phyloP scores from a whole-genome alignment of 2,329 filamentous ascomycete species.

The Colletotrichum destructivum region DNA sequence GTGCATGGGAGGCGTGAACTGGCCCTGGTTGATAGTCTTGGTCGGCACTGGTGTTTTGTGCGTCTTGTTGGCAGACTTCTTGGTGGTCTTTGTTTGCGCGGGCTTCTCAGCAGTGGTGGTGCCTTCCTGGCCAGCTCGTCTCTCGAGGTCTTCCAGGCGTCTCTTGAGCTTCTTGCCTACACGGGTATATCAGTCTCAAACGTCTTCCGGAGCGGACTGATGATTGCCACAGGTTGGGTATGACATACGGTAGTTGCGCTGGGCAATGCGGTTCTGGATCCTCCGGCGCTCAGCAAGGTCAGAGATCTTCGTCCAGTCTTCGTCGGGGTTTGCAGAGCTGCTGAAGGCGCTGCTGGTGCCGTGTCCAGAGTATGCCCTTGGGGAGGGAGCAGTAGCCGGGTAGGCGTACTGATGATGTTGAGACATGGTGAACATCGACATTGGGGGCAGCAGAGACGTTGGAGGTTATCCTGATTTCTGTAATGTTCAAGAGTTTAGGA shows the following conservation, averaged over 20 bases:
- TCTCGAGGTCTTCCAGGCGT: slow-evolving; percentile 87
- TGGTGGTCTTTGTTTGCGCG: slow-evolving; percentile 57
- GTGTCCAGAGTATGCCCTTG: slow-evolving; percentile 79
- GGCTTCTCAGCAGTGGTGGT: slow-evolving; percentile 57
- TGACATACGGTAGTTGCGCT: slow-evolving; percentile 92
- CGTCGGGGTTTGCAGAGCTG: slow-evolving; percentile 92
- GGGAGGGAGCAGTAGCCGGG: slow-evolving; percentile 55
- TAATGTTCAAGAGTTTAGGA: neutral
- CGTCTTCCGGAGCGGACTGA: neutral
- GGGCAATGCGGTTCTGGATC: slow-evolving; percentile 98
- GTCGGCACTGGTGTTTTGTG: slow-evolving; percentile 53
- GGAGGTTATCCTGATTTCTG: neutral
- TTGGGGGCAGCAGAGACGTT: slow-evolving; percentile 11
- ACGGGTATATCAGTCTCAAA: neutral
- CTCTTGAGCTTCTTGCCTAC: slow-evolving; percentile 94
- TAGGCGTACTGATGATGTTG: slow-evolving; percentile 61
- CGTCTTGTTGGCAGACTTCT: slow-evolving; percentile 52
- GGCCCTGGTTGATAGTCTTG: slow-evolving; percentile 63
- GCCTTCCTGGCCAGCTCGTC: slow-evolving; percentile 76
- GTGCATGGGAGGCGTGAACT: slow-evolving; percentile 75
- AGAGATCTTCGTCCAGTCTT: slow-evolving; percentile 99
- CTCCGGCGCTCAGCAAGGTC: slow-evolving; percentile 93
- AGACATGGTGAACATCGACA: slow-evolving; percentile 60
- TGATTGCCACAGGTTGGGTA: slow-evolving; percentile 43
- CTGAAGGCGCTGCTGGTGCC: slow-evolving; percentile 95